Percentiles rank a stretch among this genome's conserved stretches.
Evolutionary conservation across 805 yeast species (phyloP).

Genomic region (Wickerhamomyces bisporus): DNA sequence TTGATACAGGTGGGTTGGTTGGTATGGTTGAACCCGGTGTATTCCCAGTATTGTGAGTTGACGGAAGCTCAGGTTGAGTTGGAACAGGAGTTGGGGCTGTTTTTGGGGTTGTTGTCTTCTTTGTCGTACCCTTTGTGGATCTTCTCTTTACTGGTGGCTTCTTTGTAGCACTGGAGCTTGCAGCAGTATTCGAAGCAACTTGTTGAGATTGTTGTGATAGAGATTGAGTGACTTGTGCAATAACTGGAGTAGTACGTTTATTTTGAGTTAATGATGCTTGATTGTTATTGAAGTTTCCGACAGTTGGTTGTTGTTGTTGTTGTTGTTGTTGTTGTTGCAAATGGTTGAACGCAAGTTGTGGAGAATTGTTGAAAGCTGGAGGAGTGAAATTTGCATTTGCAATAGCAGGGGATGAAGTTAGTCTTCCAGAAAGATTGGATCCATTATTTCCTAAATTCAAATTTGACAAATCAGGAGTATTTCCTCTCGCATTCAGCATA

Average conservation of each 20-base stretch:
- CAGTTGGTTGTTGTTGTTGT: constrained; percentile 1
- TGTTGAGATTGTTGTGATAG: not conserved
- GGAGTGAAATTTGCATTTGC: constrained; percentile 5
- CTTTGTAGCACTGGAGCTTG: not conserved
- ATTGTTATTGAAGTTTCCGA: not conserved
- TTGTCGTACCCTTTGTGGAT: constrained; percentile 2
- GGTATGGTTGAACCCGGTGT: constrained; percentile 3
- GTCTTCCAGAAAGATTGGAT: not conserved
- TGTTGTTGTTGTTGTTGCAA: not conserved
- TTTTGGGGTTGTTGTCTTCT: not conserved
- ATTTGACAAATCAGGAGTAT: constrained; percentile 14
- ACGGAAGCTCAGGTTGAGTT: constrained; percentile 2
- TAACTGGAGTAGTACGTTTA: not conserved
- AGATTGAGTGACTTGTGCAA: not conserved
- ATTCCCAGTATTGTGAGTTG: constrained; percentile 1
- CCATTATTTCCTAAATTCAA: not conserved
- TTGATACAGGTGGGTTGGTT: constrained; percentile 1
- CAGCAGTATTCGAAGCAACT: not conserved
- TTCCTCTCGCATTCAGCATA: constrained; percentile 9
- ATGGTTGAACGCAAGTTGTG: constrained; percentile 9
- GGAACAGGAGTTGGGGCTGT: constrained; percentile 5
- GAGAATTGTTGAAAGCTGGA: constrained; percentile 11
- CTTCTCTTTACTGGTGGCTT: constrained; percentile 13
- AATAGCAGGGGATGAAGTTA: constrained; percentile 10
- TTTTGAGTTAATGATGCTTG: too few relatives aligned